Conservation (phyloP, 306 rosid genomes). For the Begonia masoniana region DNA sequence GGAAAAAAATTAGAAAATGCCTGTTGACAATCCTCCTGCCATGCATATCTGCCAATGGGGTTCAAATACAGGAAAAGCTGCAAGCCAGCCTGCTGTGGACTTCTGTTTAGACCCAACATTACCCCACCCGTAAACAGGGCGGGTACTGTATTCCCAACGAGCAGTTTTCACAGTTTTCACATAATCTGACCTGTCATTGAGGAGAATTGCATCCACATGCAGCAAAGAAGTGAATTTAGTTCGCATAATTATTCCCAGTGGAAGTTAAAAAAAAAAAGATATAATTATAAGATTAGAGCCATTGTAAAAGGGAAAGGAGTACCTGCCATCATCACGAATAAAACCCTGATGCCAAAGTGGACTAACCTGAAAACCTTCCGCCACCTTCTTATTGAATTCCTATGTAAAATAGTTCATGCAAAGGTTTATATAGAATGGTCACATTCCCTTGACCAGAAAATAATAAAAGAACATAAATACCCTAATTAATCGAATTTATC, state of each 20-base stretch:
- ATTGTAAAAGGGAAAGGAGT: not conserved
- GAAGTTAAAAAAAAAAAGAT: no score
- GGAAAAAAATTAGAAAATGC: constrained; percentile 20
- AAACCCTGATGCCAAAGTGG: constrained; percentile 92
- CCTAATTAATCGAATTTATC: not conserved
- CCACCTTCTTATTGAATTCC: constrained; percentile 67
- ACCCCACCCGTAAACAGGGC: constrained; percentile 92
- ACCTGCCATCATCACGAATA: constrained; percentile 92
- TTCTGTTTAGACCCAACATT: constrained; percentile 72
- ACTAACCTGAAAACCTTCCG: constrained; percentile 92
- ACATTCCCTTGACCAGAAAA: constrained; percentile 1
- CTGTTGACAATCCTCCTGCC: constrained; percentile 89
- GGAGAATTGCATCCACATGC: constrained; percentile 12
- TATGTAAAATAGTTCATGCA: constrained; percentile 16
- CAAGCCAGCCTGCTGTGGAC: constrained; percentile 98
- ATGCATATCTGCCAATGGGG: constrained; percentile 99
- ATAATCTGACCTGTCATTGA: constrained; percentile 57
- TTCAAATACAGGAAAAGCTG: constrained; percentile 95
- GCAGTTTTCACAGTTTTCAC: constrained; percentile 69
- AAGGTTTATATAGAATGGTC: not conserved
- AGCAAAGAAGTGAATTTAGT: not conserved
- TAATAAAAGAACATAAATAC: not conserved
- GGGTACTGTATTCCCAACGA: constrained; percentile 88
- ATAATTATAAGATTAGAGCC: no score
- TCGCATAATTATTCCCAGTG: no score